Evolutionary conservation across 1,284 basidiomycete species (phyloP), one percentile per base, ranked within the genome.

Genomic region (Ganoderma meredithae): DNA sequence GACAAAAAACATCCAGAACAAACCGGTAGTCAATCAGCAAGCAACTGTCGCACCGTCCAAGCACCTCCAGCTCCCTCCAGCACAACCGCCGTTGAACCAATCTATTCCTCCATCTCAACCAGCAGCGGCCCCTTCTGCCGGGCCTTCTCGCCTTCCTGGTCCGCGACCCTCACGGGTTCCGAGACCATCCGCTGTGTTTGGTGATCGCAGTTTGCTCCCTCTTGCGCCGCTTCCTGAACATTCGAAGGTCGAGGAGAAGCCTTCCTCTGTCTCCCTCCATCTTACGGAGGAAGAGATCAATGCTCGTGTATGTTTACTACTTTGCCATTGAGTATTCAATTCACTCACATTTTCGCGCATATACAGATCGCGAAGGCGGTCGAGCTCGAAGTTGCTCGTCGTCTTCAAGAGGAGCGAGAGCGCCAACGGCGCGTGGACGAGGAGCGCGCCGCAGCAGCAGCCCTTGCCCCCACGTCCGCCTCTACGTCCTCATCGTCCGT

Each of bases 1-100:
- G 43, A 92, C 93, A 25, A 92, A 93, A 83, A 91, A 93, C 71
- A 81, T 95, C 4, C 91, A 94, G 81, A 95, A 94, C 75, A 90
- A 88, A 66, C 90, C 89, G 1, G 86, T 90, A 25, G 83, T 92
- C 39, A 91, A 94, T 72, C 90, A 93, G 74, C 87, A 87, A 71
- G 47, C 68, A 52, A 68, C 12, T 40, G 25, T 64, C 89, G 89
- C 90, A 69, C 86, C 84, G 33, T 22, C 39, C 17, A 59, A 85
- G 85, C 25, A 86, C 86, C 1, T 80, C 80, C 55, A 82, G 84
- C 1, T 88, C 88, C 77, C 79, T 81, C 1, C 88, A 90, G 71
- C 90, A 41, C 22, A 33, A 9, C 91, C 71, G 85, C 88, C n/a
- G 85, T 88, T 19, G 19, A 49, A n/a, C 44, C 25, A 27, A 53